phyloP scores from a whole-genome alignment of 2,329 filamentous ascomycete species.

The Domatiomyces globalis region DNA sequence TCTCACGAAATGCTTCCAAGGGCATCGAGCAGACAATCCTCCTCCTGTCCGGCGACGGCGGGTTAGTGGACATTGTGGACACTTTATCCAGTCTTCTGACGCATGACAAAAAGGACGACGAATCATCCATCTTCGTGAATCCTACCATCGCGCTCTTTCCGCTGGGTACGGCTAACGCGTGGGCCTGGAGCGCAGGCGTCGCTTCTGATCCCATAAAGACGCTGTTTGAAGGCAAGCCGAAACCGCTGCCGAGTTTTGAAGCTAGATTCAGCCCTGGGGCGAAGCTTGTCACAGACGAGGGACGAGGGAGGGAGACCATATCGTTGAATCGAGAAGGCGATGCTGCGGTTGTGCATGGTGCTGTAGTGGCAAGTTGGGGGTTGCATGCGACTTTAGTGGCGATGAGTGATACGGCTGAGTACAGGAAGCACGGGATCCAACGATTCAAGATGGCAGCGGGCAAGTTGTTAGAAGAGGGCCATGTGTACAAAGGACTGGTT shows the following conservation, averaged over 20 bases:
- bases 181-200: conserved; percentile 19
- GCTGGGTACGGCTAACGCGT: conserved; percentile 37
- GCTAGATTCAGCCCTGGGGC: conserved; percentile 45
- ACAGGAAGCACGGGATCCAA: conserved; percentile 60
- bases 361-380: conserved; percentile 79
- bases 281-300: conserved; percentile 30
- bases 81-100: conserved; percentile 30
- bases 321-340: conserved; percentile 4
- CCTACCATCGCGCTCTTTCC: conserved; percentile 44
- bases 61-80: conserved; percentile 70
- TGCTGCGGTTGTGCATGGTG: conserved; percentile 41
- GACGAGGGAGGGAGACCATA: conserved; percentile 26
- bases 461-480: conserved; percentile 36
- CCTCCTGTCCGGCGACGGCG: conserved; percentile 77
- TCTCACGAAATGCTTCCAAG: conserved; percentile 37
- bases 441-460: conserved; percentile 76
- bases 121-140: conserved; percentile 25
- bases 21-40: conserved; percentile 48
- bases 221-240: conserved; percentile 43
- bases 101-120: conserved; percentile 14
- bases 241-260: conserved; percentile 47
- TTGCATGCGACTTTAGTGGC: conserved; percentile 80
- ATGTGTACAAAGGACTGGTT: conserved; percentile 40
- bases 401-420: conserved; percentile 73
- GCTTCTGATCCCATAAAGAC: conserved; percentile 13